Evolutionary conservation across 2,329 filamentous ascomycete species (phyloP), one percentile per base, ranked within the genome.

Genomic region (Fusarium tanahbumbuense): DNA sequence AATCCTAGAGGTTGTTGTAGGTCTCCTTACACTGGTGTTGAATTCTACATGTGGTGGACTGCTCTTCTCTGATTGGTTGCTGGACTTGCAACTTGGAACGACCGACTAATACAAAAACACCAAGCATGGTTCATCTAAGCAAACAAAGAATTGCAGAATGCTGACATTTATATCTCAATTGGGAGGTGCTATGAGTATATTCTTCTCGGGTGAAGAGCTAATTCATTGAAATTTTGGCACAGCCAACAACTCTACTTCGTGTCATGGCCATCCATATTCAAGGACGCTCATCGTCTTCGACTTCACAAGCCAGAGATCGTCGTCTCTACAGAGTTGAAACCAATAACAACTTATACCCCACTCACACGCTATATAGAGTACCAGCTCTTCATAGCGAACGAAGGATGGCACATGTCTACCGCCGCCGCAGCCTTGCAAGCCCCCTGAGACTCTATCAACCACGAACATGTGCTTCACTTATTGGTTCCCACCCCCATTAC

Each of bases 401-500:
- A 73, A 73, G 64, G 56, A 68, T 70, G 50, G 72, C 63, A 76
- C 73, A 76, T 76, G 74, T 68, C 64, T 62, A 53, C 54, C 55
- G 64, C 49, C 56, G 68, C 58, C 52, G 66, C 55, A 66, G 70
- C 74, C 71, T 74, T 68, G 56, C 50, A 49, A 65, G 58, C 47
- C 53, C 72, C 77, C 69, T 75, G 68, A 68, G 68, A 67, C 69
- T 53, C 64, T 70, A 76, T 69, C 60, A 71, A 67, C 55, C 54
- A 68, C 55, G 60, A 69, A 63, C 81, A 83, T 83, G 81, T 83
- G 81, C 77, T 75, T 74, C 76, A 82, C 78, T 73, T 74, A 83
- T 83, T 83, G 81, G 81, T 68, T 78, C 75, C 77, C 74, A 72
- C 73, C 59, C 55, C 52, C 44, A 60, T 68, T 64, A 47, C 28